Evolutionary conservation across 257 asterid genomes (phyloP).

Genomic region (Galeopsis tetrahit): DNA sequence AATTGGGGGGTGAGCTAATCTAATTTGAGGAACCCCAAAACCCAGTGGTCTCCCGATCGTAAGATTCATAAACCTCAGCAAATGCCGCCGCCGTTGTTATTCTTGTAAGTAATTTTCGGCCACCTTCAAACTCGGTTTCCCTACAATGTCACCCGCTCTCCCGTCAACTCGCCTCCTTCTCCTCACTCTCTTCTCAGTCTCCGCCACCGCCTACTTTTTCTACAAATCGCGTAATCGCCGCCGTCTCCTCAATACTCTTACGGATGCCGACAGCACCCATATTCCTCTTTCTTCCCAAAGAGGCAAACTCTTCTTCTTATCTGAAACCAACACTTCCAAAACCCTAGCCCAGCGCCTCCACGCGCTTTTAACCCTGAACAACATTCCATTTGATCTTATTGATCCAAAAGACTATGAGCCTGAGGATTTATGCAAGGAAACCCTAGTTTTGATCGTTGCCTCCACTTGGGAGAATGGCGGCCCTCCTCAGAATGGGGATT

Average conservation of each 20-base stretch:
- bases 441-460: constrained; percentile 61
- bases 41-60: neutral
- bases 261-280: constrained; percentile 25
- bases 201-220: constrained; percentile 73
- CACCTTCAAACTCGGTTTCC: constrained; percentile 25
- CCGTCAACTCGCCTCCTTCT: constrained; percentile 66
- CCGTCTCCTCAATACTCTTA: constrained; percentile 43
- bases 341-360: constrained; percentile 87
- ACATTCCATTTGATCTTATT: constrained; percentile 63
- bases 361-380: constrained; percentile 46
- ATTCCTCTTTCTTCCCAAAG: constrained; percentile 34
- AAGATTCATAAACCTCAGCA: constrained; percentile 27
- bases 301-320: constrained; percentile 81
- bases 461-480: constrained; percentile 95
- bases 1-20: too few species aligned
- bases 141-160: constrained; percentile 55
- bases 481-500: constrained; percentile 71
- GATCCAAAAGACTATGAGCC: constrained; percentile 91
- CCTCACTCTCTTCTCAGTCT: constrained; percentile 79
- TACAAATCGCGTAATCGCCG: constrained; percentile 83
- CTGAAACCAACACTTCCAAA: constrained; percentile 82
- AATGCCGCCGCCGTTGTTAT: constrained; percentile 25
- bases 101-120: constrained; percentile 24
- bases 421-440: constrained; percentile 79
- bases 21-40: too few species aligned